Evolutionary conservation across 2,329 filamentous ascomycete species (phyloP).

Genomic region (Laburnicola sp.): DNA sequence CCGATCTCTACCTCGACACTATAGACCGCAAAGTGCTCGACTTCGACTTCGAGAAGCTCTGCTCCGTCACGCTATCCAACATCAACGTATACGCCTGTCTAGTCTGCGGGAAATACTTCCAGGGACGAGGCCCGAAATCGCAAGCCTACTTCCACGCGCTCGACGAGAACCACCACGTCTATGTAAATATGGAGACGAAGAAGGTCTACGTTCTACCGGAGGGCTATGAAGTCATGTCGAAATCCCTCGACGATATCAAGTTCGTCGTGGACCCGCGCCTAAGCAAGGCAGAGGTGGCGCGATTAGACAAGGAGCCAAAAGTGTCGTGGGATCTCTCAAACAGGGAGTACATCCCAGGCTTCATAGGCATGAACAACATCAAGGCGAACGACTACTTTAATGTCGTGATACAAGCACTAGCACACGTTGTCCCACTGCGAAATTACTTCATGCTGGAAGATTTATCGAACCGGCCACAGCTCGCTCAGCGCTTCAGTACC

Average conservation of each 20-base stretch:
- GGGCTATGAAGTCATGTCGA: constrained; percentile 94
- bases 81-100: constrained; percentile 99
- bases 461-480: constrained; percentile 72
- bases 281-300: constrained; percentile 75
- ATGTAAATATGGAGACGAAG: constrained; percentile 94
- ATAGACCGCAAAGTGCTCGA: constrained; percentile 91
- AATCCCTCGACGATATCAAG: constrained; percentile 96
- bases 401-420: constrained; percentile 86
- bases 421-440: constrained; percentile 84
- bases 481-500: constrained; percentile 84
- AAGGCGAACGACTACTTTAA: constrained; percentile 99
- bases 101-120: constrained; percentile 96
- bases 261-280: constrained; percentile 93
- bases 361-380: constrained; percentile 99
- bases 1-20: constrained; percentile 95
- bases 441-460: constrained; percentile 92
- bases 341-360: constrained; percentile 87
- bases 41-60: constrained; percentile 98
- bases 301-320: constrained; percentile 69
- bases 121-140: constrained; percentile 89
- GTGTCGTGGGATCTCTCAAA: constrained; percentile 76
- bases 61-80: constrained; percentile 92
- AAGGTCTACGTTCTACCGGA: constrained; percentile 91
- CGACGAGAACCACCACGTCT: constrained; percentile 94
- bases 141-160: constrained; percentile 97